phyloP scores from a whole-genome alignment of 331 rosid species.

The Acacia pycnantha region DNA sequence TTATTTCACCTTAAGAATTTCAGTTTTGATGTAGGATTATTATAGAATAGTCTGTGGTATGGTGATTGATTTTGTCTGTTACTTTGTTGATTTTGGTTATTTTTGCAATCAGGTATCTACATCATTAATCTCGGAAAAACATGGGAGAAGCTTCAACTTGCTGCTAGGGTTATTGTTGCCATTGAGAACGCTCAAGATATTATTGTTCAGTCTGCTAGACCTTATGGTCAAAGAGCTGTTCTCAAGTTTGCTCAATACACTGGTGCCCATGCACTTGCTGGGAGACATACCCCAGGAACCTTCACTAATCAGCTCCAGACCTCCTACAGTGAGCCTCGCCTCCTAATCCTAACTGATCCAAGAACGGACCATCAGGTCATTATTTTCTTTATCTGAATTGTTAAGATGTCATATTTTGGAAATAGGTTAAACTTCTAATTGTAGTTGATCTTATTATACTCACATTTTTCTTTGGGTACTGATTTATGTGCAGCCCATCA shows the following conservation, averaged over 20 bases:
- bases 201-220: slow-evolving; percentile 67
- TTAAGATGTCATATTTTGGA: background rate
- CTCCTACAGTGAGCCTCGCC: slow-evolving; percentile 59
- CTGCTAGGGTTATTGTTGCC: slow-evolving; percentile 66
- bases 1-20: background rate
- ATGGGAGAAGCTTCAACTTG: slow-evolving; percentile 57
- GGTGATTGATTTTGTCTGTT: background rate
- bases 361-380: slow-evolving; percentile 59
- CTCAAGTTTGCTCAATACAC: slow-evolving; percentile 76
- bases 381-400: background rate
- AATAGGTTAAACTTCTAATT: background rate
- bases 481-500: slow-evolving; percentile 6
- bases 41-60: background rate
- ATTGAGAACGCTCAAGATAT: slow-evolving; percentile 62
- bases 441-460: background rate
- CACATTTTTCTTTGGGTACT: background rate
- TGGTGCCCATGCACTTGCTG: slow-evolving; percentile 63
- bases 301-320: slow-evolving; percentile 44
- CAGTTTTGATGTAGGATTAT: background rate
- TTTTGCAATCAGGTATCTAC: slow-evolving; percentile 44
- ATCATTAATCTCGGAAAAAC: slow-evolving; percentile 62
- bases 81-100: background rate
- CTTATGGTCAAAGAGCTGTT: slow-evolving; percentile 73
- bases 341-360: slow-evolving; percentile 67
- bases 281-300: slow-evolving; percentile 54